Conservation (phyloP, 75 land plant species). For the Larix kaempferi region DNA sequence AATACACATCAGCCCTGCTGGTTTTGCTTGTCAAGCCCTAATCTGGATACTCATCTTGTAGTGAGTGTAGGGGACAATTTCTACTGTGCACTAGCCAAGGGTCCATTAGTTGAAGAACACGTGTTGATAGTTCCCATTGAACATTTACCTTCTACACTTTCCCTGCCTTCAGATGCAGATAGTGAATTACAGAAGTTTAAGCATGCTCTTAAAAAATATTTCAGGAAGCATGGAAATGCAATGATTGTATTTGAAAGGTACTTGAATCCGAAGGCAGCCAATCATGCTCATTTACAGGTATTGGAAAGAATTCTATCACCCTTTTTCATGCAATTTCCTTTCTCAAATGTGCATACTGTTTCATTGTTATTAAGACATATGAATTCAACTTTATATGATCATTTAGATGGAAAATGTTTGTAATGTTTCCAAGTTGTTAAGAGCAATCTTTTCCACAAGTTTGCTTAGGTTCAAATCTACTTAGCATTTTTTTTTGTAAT, state of each 20-base stretch:
- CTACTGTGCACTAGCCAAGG: slow-evolving; percentile 95
- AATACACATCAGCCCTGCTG: slow-evolving; percentile 52
- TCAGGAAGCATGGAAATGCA: slow-evolving; percentile 54
- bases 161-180: slow-evolving; percentile 46
- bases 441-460: neutral
- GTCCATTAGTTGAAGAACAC: slow-evolving; percentile 84
- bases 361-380: neutral
- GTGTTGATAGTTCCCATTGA: slow-evolving; percentile 80
- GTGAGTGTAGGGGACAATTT: slow-evolving; percentile 75
- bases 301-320: neutral
- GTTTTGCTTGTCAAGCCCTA: slow-evolving; percentile 93
- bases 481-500: no score
- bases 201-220: slow-evolving; percentile 46
- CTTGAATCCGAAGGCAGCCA: slow-evolving; percentile 36
- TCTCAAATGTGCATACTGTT: neutral
- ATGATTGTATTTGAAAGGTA: slow-evolving; percentile 76
- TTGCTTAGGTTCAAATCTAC: neutral
- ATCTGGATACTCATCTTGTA: slow-evolving; percentile 78
- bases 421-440: neutral
- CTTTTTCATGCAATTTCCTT: neutral
- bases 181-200: slow-evolving; percentile 58
- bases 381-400: neutral
- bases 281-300: slow-evolving; percentile 98
- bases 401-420: neutral
- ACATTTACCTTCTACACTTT: slow-evolving; percentile 66